Evolutionary conservation across 2,329 filamentous ascomycete species (phyloP).

Genomic region (Fusarium udum): DNA sequence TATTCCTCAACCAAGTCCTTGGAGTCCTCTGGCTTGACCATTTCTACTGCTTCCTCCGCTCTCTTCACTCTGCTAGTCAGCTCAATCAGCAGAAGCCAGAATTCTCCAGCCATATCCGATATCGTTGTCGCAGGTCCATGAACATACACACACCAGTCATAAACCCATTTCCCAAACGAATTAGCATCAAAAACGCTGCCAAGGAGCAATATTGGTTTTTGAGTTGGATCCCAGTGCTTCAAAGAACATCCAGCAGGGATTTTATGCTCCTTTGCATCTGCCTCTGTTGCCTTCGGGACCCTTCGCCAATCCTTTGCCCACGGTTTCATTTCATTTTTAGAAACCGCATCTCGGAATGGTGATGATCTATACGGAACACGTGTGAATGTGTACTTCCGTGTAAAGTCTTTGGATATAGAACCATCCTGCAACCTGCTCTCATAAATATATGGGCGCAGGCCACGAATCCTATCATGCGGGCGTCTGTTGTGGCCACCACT

Average conservation of each 20-base stretch:
- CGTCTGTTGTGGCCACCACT: accelerated
- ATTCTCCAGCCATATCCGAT: background rate
- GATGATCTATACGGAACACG: accelerated
- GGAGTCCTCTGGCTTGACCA: background rate
- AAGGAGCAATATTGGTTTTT: background rate
- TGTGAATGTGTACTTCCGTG: accelerated
- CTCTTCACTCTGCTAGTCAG: background rate
- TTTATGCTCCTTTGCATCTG: accelerated
- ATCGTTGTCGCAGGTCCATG: accelerated
- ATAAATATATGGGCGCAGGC: background rate
- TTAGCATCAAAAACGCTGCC: background rate
- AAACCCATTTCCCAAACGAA: background rate
- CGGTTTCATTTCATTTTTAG: too few relatives aligned
- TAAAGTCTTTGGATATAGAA: accelerated
- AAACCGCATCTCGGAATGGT: accelerated
- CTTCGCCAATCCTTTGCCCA: too few relatives aligned
- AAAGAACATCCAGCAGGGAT: background rate
- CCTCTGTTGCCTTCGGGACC: background rate
- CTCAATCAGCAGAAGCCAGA: accelerated
- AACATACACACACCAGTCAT: background rate
- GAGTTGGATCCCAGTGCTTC: background rate
- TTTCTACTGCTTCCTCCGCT: accelerated
- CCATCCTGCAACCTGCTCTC: accelerated
- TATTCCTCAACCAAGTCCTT: accelerated
- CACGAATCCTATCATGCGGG: accelerated